phyloP scores from a whole-genome alignment of 148 eudicot genomes.

The Rhododendron ferrugineum region DNA sequence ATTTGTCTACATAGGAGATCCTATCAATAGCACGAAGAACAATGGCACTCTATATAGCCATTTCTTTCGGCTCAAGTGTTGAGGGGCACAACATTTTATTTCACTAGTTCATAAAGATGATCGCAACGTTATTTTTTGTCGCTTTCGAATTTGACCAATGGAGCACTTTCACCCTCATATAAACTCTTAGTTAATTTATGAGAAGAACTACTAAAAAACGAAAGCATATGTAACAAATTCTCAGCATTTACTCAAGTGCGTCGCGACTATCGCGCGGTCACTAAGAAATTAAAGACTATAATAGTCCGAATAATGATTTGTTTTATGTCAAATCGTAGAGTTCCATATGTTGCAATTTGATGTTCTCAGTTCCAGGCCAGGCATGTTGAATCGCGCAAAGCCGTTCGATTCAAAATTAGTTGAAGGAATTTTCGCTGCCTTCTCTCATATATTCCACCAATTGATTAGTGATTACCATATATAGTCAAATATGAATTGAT shows the following conservation, averaged over 20 bases:
- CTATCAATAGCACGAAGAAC: conserved; percentile 5
- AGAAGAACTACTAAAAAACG: not conserved
- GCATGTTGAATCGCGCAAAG: not conserved
- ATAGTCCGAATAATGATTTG: not conserved
- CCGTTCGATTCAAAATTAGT: not conserved
- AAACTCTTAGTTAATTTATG: not conserved
- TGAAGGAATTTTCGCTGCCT: not conserved
- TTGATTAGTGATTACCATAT: not conserved
- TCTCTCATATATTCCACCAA: not conserved
- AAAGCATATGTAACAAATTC: not conserved
- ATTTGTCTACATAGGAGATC: not conserved
- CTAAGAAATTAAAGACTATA: not conserved
- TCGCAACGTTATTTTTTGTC: not conserved
- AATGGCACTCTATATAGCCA: not conserved
- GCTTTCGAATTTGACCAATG: conserved; percentile 7
- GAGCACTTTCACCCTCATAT: not conserved
- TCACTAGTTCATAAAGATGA: not conserved
- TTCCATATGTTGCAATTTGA: not conserved
- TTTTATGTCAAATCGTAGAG: not conserved
- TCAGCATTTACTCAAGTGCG: not conserved
- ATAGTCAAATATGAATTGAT: not conserved
- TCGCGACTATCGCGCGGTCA: not conserved
- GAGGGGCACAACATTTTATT: not conserved
- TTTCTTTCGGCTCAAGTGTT: conserved; percentile 13
- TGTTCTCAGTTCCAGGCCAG: not conserved